Evolutionary conservation across 2,329 filamentous ascomycete genomes (phyloP), one percentile per base, ranked within the genome.

Genomic region (Trematosphaeria pertusa): DNA sequence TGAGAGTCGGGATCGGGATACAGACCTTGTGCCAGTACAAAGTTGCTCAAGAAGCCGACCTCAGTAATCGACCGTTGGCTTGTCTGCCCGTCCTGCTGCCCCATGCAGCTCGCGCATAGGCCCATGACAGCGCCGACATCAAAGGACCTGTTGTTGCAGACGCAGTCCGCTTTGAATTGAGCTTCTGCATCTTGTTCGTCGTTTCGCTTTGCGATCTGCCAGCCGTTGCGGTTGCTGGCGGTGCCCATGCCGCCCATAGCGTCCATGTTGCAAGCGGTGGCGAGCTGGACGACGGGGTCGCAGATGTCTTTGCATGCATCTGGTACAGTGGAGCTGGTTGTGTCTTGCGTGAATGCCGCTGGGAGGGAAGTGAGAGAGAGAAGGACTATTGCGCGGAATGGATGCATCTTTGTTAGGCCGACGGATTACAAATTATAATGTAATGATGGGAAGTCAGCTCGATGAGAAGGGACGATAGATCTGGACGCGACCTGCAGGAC

Each of bases 71-170:
- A 38, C 20, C 3, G 38, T 33, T 21, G 28, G 41, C 28, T 39
- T 39, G 30, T 50, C 39, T 9, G 11, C 11, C 37, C 32, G 22
- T 20, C 43, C n/a, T 51, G 44, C 28, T 37, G 33, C 15, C 28
- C 35, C 49, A 76, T 70, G 50, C 74, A 76, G 43, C 63, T 65
- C 39, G 67, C 63, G 49, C 74, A 76, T 15, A 73, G 64, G 2
- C 60, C 70, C 14, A 72, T 65, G 37, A 75, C 54, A 14, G 54
- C 48, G 18, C 37, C 52, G 38, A 76, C 75, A 56, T 75, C 56
- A 59, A 77, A 73, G 57, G 71, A 72, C 37, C 62, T 50, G 63
- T 77, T 73, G 53, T 71, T 70, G 65, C 74, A 75, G 41, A 75
- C 54, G 50, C 74, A 76, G 54, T 40, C 41, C n/a, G n/a, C n/a